Evolutionary conservation across 768 basidiomycete species (phyloP).

Genomic region (Chalciporus chontae): DNA sequence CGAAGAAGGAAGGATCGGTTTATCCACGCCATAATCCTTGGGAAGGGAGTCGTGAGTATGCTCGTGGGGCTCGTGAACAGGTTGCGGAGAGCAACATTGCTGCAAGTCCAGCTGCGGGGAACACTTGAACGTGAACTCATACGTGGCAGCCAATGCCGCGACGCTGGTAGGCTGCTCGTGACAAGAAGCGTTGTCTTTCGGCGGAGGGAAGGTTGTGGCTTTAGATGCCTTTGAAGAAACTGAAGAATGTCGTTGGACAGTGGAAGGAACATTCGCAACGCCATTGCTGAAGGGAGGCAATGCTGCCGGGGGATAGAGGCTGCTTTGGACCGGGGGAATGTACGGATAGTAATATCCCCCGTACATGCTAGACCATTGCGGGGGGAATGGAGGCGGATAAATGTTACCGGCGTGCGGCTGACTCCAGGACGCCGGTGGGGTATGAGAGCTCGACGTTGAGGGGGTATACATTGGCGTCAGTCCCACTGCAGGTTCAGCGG

Average conservation of each 20-base stretch:
- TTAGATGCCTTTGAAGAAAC: background rate
- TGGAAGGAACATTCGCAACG: background rate
- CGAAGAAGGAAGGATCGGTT: background rate
- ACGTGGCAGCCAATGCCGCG: background rate
- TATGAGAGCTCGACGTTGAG: background rate
- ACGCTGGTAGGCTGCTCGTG: background rate
- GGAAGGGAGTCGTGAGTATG: background rate
- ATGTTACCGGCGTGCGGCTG: background rate
- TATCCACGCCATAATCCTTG: background rate
- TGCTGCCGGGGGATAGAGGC: background rate
- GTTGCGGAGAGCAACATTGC: background rate
- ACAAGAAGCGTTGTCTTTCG: background rate
- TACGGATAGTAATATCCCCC: background rate
- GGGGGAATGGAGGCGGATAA: background rate
- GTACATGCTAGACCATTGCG: background rate
- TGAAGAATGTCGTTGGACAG: background rate
- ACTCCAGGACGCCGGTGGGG: background rate
- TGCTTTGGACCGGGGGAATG: background rate
- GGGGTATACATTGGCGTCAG: background rate
- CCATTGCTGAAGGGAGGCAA: background rate
- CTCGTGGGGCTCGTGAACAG: background rate
- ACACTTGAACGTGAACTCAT: constrained; percentile 1
- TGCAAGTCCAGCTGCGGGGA: background rate
- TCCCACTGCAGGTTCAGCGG: background rate
- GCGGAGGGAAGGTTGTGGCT: background rate